Evolutionary conservation across 768 basidiomycete species (phyloP), one percentile per base, ranked within the genome.

Genomic region (Xanthoconium purpureum): DNA sequence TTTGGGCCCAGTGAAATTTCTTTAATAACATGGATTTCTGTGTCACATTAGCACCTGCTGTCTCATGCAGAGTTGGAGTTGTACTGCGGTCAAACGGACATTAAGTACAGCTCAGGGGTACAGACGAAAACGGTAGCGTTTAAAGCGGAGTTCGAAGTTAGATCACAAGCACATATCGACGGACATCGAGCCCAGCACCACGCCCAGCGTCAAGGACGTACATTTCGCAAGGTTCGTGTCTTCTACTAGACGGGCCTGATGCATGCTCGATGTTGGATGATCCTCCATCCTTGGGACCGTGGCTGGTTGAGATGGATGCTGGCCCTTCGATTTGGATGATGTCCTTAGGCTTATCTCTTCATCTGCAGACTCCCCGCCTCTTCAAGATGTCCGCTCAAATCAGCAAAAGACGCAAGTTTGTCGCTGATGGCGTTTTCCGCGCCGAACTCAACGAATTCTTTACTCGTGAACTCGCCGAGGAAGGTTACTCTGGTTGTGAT

Each of bases 391-490:
- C 90, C 71, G 72, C 82, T 65, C 87, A 88, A 71, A 93, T 97
- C 82, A 93, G 91, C 83, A 97, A 98, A 80, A 96, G 95, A 82
- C 87, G 94, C 82, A 98, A 94, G 85, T 95, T 96, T 70, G 91
- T 96, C 69, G 94, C 94, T 54, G 95, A 97, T 73, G 95, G 95
- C 87, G 95, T 98, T 55, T 96, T 95, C 84, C 94, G 93, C 73
- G 97, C 97, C 65, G 97, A 99, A 79, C 85, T 99, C 74, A 93
- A 93, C 73, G 97, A 99, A 77, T 98, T 99, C 84, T 97, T 98
- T 77, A 92, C 87, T 57, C 88, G 94, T 66, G 96, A 98, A 77
- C 91, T 98, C 68, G 91, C 97, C 52, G 95, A 95, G 78, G 97
- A 99, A 77, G 96, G 96, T 66, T 99, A 98, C 84, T 98, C 97